phyloP scores from a whole-genome alignment of 1,284 basidiomycete genomes.

The Boletus nobilissimus region DNA sequence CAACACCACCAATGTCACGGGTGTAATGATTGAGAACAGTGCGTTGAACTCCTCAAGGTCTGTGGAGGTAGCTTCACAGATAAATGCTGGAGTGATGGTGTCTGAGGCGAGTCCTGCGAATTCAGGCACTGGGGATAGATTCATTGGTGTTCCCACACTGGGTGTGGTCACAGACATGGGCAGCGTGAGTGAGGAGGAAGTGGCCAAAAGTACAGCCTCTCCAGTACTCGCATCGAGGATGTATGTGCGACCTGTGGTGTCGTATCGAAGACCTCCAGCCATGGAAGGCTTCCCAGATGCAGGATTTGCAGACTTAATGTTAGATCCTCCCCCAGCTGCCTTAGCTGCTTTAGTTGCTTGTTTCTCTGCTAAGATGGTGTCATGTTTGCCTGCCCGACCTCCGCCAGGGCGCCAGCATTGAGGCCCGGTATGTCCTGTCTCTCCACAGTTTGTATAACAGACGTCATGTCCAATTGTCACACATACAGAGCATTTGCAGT shows the following conservation, averaged over 20 bases:
- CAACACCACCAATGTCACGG: too few species aligned
- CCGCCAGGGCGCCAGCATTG: neutral
- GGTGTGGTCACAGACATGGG: too few species aligned
- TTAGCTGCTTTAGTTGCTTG: neutral
- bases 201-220: neutral
- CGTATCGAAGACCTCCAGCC: neutral
- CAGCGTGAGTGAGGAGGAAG: neutral
- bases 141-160: too few species aligned
- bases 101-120: neutral
- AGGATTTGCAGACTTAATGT: neutral
- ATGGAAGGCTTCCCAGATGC: neutral
- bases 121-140: neutral
- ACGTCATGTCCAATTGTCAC: neutral
- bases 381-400: neutral
- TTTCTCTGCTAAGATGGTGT: neutral
- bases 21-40: too few species aligned
- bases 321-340: neutral
- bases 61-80: neutral
- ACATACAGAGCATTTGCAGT: neutral
- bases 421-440: neutral
- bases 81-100: neutral
- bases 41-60: neutral
- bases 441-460: neutral
- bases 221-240: neutral
- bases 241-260: neutral